These are phyloP conservation scores for Cordia subcordata DNA, from an alignment of 257 asterid species.

Conservation along the genomic window DNA sequence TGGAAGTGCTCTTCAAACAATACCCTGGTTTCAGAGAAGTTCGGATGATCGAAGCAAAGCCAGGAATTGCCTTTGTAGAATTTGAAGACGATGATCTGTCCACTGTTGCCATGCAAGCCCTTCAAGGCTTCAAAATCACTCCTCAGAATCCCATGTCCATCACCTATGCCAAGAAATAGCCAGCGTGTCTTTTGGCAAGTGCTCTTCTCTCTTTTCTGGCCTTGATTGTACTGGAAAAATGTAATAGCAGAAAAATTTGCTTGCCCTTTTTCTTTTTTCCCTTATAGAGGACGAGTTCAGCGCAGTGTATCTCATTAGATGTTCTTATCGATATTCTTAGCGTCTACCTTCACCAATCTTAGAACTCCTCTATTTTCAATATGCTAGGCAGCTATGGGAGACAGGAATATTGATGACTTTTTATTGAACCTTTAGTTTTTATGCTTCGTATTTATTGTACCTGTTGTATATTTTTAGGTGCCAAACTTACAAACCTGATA, in stretches of 20 bases:
- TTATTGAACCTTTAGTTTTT: no score
- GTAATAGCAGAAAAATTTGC: background rate
- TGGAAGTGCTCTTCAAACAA: slow-evolving; percentile 90
- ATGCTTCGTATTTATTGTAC: no score
- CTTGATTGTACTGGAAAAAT: background rate
- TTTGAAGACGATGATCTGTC: slow-evolving; percentile 81
- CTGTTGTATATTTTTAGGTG: no score
- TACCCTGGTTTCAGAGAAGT: slow-evolving; percentile 96
- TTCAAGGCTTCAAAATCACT: slow-evolving; percentile 90
- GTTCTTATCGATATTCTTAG: no score
- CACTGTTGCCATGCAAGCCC: slow-evolving; percentile 95
- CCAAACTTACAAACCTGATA: no score
- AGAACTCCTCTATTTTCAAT: no score
- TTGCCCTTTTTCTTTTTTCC: background rate
- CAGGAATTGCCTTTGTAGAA: slow-evolving; percentile 97
- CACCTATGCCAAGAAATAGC: slow-evolving; percentile 76
- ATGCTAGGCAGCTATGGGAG: no score
- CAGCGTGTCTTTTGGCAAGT: background rate
- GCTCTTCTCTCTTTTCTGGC: background rate
- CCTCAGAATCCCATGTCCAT: slow-evolving; percentile 92
- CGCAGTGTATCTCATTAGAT: no score
- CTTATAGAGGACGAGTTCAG: background rate
- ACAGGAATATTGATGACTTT: no score
- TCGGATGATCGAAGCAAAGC: slow-evolving; percentile 91
- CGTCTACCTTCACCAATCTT: no score